A percentile compares a stretch with the other conserved stretches of the same genome.
Evolutionary conservation across 139 green algal species (phyloP).

Genomic region (Coelastrella sp.): DNA sequence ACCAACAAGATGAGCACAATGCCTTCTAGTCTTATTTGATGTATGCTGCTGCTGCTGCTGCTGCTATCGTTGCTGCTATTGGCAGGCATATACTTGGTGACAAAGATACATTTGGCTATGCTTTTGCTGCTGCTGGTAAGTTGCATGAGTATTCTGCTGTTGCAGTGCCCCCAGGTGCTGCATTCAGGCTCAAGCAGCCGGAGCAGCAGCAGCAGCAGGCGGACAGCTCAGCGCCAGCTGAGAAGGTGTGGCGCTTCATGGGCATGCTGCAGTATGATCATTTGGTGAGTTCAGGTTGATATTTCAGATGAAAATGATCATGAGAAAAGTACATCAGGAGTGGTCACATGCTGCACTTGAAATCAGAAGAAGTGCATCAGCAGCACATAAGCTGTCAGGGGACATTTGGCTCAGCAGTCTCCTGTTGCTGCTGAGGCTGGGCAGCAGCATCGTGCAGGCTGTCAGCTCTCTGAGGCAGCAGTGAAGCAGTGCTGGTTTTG

Average conservation of each 20-base stretch:
- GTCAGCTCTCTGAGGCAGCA: too few species aligned
- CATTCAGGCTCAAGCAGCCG: not conserved
- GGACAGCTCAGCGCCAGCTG: not conserved
- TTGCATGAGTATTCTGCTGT: not conserved
- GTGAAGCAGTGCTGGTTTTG: too few species aligned
- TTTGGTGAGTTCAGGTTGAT: not conserved
- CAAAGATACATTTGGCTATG: constrained; percentile 48
- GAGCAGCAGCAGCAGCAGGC: not conserved
- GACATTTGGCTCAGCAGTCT: not conserved
- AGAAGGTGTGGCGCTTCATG: constrained; percentile 9
- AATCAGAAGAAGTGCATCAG: not conserved
- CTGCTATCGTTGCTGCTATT: not conserved
- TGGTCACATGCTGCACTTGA: not conserved
- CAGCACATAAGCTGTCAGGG: not conserved
- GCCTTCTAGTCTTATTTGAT: not conserved
- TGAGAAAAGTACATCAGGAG: not conserved
- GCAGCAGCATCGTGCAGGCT: too few species aligned
- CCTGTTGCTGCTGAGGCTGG: not conserved
- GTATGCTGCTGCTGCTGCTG: not conserved
- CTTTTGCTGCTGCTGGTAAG: constrained; percentile 37
- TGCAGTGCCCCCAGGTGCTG: constrained; percentile 10
- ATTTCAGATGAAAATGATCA: not conserved
- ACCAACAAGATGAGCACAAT: too few species aligned
- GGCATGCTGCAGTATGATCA: constrained; percentile 45
- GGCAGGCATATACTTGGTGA: constrained; percentile 35